Percentiles rank a stretch among this genome's conserved stretches.
Evolutionary conservation across 176 grass and related monocot species (phyloP).

Genomic region (Aegilops bicornis): DNA sequence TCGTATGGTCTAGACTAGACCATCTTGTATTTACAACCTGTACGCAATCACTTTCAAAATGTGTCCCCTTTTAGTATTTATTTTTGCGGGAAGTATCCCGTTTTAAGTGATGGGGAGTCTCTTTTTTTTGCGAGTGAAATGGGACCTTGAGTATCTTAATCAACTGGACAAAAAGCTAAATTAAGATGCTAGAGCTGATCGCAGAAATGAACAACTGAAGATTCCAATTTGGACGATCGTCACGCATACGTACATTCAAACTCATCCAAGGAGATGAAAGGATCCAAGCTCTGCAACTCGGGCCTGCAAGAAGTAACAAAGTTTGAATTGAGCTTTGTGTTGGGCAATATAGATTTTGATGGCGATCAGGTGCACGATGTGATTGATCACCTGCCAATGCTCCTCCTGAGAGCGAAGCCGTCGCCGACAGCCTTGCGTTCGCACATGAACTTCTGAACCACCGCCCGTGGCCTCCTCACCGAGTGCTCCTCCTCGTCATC

Average conservation of each 20-base stretch:
- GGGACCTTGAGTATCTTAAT: background rate
- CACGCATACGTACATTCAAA: constrained; percentile 49
- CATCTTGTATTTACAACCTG: no score
- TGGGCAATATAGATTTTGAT: no score
- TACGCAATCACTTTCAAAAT: background rate
- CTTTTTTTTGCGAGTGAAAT: no score
- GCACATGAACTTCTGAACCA: constrained; percentile 30
- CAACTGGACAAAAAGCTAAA: background rate
- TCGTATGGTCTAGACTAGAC: no score
- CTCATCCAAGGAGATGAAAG: constrained; percentile 64
- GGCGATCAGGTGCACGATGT: background rate
- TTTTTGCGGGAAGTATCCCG: background rate
- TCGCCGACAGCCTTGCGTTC: background rate
- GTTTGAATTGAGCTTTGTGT: background rate
- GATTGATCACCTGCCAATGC: constrained; percentile 22
- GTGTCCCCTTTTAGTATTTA: background rate
- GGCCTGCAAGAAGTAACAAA: constrained; percentile 34
- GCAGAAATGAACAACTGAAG: background rate
- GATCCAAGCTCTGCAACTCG: constrained; percentile 69
- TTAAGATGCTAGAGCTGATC: background rate
- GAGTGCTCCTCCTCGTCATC: background rate
- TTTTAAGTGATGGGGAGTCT: background rate
- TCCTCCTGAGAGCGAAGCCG: constrained; percentile 31
- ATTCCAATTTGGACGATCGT: background rate
- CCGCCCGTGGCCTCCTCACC: constrained; percentile 7